Evolutionary conservation across 176 grass and related monocot species (phyloP).

Genomic region (Oryza glaberrima): DNA sequence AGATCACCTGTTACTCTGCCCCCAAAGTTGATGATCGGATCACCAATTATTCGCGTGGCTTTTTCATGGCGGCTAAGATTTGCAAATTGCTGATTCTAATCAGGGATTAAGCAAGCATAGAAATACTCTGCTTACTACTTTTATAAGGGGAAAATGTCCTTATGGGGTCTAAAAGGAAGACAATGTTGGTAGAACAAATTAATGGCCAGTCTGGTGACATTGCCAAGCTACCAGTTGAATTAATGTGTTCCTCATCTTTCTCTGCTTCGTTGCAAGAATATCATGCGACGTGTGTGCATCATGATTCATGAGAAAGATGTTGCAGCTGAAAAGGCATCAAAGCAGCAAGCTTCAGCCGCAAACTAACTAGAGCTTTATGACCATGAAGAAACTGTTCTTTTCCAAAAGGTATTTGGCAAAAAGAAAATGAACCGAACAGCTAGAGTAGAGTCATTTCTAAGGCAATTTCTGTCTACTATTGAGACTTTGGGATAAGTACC

Average conservation of each 20-base stretch:
- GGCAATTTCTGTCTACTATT: neutral
- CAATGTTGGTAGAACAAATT: neutral
- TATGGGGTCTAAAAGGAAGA: neutral
- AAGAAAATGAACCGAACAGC: neutral
- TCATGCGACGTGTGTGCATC: slow-evolving; percentile 4
- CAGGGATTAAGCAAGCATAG: neutral
- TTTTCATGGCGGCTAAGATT: neutral
- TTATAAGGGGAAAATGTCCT: neutral
- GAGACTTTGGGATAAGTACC: neutral
- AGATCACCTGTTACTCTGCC: neutral
- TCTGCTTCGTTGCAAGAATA: neutral
- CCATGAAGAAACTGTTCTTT: slow-evolving; percentile 23
- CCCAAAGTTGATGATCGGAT: neutral
- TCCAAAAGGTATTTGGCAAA: neutral
- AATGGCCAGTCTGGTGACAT: slow-evolving; percentile 27
- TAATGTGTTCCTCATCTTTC: neutral
- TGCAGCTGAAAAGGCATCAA: slow-evolving; percentile 27
- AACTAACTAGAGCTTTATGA: slow-evolving; percentile 3
- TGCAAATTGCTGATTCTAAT: neutral
- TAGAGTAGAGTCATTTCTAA: slow-evolving; percentile 51
- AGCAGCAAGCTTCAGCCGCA: neutral
- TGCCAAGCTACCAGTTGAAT: slow-evolving; percentile 25
- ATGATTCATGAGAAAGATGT: slow-evolving; percentile 44
- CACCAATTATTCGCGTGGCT: neutral
- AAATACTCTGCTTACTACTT: neutral